Percentiles rank a stretch among this genome's conserved stretches.
These are phyloP conservation scores for Solanum hybrid DNA, from an alignment of 305 asterid species.

Conservation along the genomic window DNA sequence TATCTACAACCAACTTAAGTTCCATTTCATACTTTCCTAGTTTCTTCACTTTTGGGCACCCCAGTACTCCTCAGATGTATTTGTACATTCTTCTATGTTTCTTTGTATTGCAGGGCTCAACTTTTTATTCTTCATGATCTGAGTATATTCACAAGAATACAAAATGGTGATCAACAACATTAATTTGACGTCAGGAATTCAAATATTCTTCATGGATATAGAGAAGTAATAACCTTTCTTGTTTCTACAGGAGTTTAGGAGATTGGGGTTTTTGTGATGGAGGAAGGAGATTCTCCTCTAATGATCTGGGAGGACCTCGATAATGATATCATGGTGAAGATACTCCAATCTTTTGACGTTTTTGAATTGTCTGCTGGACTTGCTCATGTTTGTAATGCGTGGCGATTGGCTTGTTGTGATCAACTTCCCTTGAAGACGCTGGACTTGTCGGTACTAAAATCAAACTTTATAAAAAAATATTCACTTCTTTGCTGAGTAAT, in stretches of 20 bases:
- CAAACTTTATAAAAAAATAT: no score
- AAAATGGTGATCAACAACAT: neutral
- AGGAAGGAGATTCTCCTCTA: slow-evolving; percentile 20
- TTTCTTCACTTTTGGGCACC: neutral
- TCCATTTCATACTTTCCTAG: neutral
- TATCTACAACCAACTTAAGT: neutral
- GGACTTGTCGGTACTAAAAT: slow-evolving; percentile 30
- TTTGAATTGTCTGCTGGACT: slow-evolving; percentile 43
- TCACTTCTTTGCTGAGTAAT: no score
- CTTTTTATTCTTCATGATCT: neutral
- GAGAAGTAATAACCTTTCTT: neutral
- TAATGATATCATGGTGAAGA: slow-evolving; percentile 50
- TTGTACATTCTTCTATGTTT: neutral
- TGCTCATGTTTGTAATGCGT: slow-evolving; percentile 61
- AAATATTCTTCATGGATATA: neutral
- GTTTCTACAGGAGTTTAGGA: slow-evolving; percentile 5
- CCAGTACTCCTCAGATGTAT: neutral
- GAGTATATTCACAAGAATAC: neutral
- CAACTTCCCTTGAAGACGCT: slow-evolving; percentile 7
- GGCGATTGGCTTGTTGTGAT: slow-evolving; percentile 29
- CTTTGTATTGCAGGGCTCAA: neutral
- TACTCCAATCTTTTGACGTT: slow-evolving; percentile 46
- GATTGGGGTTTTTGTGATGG: slow-evolving; percentile 32
- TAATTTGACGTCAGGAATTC: neutral
- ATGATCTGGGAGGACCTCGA: slow-evolving; percentile 73